phyloP scores from a whole-genome alignment of 148 eudicot species.

The Fagopyrum homotropicum region DNA sequence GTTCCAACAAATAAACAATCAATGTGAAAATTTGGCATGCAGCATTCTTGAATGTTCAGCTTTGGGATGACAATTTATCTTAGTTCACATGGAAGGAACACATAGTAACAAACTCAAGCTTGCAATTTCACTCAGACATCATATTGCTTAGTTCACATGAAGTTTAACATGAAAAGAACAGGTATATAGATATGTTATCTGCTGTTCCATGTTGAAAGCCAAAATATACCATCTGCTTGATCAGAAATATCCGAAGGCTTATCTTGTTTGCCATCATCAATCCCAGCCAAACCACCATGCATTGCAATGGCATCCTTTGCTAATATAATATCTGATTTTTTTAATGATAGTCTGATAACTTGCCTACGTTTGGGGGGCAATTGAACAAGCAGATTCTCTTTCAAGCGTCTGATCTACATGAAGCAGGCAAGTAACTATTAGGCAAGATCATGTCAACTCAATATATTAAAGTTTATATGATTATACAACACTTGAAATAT shows the following conservation, averaged over 20 bases:
- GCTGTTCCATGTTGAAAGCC: conserved; percentile 8
- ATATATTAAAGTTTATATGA: neutral
- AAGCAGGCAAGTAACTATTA: conserved; percentile 12
- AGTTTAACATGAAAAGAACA: neutral
- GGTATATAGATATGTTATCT: neutral
- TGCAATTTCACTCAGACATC: neutral
- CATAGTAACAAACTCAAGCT: neutral
- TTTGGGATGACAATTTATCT: conserved; percentile 1
- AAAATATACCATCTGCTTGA: conserved; percentile 36
- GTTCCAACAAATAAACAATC: neutral
- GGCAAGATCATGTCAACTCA: neutral
- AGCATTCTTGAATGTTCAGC: neutral
- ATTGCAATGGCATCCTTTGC: conserved; percentile 41
- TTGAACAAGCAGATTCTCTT: conserved; percentile 78
- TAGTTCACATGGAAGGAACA: neutral
- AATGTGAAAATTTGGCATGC: neutral
- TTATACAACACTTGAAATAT: neutral
- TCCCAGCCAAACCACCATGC: conserved; percentile 25
- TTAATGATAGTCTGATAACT: conserved; percentile 60
- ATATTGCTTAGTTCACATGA: neutral
- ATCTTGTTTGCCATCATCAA: conserved; percentile 26
- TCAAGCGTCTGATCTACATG: conserved; percentile 83
- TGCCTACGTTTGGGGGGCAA: conserved; percentile 94
- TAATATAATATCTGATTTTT: conserved; percentile 51
- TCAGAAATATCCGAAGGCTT: conserved; percentile 25